Evolutionary conservation across 176 grass and related monocot genomes (phyloP).

Genomic region (Carex pumila): DNA sequence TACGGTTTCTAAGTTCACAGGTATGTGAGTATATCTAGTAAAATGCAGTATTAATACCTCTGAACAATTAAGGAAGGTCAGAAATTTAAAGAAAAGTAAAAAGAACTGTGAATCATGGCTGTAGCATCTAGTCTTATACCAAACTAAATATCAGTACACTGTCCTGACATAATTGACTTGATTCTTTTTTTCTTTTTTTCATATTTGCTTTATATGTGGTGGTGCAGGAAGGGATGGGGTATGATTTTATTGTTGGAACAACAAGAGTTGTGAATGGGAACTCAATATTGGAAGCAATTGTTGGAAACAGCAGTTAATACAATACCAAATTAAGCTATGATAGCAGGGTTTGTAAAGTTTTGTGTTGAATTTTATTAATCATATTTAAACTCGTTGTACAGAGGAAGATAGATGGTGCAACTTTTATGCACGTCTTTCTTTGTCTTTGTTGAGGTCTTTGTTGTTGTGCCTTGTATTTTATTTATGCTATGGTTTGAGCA

Average conservation of each 20-base stretch:
- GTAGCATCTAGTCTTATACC: not conserved
- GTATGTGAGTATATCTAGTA: constrained; percentile 27
- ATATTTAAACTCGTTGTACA: not conserved
- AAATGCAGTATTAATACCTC: not conserved
- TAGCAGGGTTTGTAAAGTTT: not conserved
- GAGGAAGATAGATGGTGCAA: not conserved
- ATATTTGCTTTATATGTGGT: not conserved
- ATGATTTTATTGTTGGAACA: constrained; percentile 78
- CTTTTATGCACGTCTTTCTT: not conserved
- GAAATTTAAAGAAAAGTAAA: not conserved
- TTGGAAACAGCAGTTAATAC: constrained; percentile 43
- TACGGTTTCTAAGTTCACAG: constrained; percentile 91
- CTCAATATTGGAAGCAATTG: constrained; percentile 64
- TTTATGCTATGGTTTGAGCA: not conserved
- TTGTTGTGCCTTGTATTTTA: not conserved
- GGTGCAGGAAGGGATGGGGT: constrained; percentile 78
- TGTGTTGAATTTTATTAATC: not conserved
- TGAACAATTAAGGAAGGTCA: not conserved
- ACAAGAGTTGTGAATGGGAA: constrained; percentile 85
- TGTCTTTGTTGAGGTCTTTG: not conserved
- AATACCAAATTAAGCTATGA: constrained; percentile 18
- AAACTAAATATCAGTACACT: not conserved
- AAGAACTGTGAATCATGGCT: not conserved
- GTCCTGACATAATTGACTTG: not conserved
- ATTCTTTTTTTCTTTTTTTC: not conserved